Base-by-base conservation (phyloP, 768 basidiomycete species). In the Pleurotus ostreatus region DNA sequence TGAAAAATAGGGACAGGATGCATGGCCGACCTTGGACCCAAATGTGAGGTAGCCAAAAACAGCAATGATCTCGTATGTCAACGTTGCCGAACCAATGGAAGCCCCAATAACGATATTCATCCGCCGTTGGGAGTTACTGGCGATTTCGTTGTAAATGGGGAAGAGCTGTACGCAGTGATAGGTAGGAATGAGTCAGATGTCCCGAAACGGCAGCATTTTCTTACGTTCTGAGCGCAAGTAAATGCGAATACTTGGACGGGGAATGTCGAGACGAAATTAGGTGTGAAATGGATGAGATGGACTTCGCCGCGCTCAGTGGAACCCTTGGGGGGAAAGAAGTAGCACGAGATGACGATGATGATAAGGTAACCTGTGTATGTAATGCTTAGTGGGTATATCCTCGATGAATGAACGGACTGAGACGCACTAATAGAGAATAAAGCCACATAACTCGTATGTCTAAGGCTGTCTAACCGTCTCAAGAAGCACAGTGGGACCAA, bases 221-320 rank as follows among this genome's bases (percentile, higher is more conserved):
- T 62, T 68, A 94, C 94, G 66, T 96, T 96, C 77, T 96, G 94
- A 12, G 90, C 81, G 66, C 95, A 97, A 2, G 94, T 96, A 68
- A 87, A 94, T 3, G 90, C 89, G 71, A 94, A 94, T 13, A 95
- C 88, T 68, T 94, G 95, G 23, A 98, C 91, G 0, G 96, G 96
- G 73, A 97, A 91, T 1, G 85, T 93, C 12, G 88, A 81, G 13
- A 95, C 71, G 65, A 94, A 94, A 58, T 72, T 78, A 4, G 93
- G 82, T 0, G 88, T 86, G 60, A 96, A 84, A 63, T 84, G 83
- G 60, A 94, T 77, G 37, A 86, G 71, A 58, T 80, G 78, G 12
- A 95, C 73, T 57, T 92, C 84, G 12, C 92, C 92, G 5, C 71
- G 77, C 1, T 77, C 70, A 34, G 78, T 74, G 65, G 85, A 85